phyloP scores from a whole-genome alignment of 139 green algal species.

The Volvox africanus region DNA sequence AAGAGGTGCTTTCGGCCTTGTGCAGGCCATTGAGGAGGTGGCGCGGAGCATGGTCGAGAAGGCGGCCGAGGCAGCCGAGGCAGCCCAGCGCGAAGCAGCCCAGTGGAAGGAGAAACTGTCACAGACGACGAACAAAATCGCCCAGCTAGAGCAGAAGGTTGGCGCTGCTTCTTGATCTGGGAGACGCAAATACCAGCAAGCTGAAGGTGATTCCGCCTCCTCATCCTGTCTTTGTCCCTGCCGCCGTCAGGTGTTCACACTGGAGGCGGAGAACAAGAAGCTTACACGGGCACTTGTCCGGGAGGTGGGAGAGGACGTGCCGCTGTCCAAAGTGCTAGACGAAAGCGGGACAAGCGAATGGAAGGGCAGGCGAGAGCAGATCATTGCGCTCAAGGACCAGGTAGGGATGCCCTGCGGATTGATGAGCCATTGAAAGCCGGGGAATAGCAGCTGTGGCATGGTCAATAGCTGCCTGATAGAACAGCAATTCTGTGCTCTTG shows the following conservation, averaged over 20 bases:
- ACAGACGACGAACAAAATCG: conserved; percentile 70
- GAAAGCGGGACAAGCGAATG: conserved; percentile 54
- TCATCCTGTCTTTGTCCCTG: background rate
- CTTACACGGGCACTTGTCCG: conserved; percentile 66
- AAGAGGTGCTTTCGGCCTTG: too few relatives aligned
- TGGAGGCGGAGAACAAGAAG: conserved; percentile 73
- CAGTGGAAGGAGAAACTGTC: conserved; percentile 62
- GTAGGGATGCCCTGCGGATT: background rate
- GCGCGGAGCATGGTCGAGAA: conserved; percentile 60
- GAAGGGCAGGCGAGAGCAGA: conserved; percentile 75
- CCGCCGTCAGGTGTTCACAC: conserved; percentile 57
- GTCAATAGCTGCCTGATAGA: too few relatives aligned
- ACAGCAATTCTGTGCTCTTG: too few relatives aligned
- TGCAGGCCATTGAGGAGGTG: conserved; percentile 52
- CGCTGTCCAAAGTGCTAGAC: conserved; percentile 67
- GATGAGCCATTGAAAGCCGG: too few relatives aligned
- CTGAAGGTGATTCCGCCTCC: background rate
- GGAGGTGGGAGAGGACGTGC: conserved; percentile 78
- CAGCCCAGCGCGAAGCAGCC: conserved; percentile 51
- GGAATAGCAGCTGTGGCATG: too few relatives aligned
- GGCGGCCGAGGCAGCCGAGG: conserved; percentile 56
- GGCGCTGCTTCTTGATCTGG: background rate
- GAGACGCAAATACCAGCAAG: too few relatives aligned
- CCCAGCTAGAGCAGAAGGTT: conserved; percentile 69
- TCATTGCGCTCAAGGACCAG: conserved; percentile 72